A percentile compares a stretch with the other conserved stretches of the same genome.
These are phyloP conservation scores for Cylindrotheca fusiformis DNA, from an alignment of 108 stramenopile species.

Conservation along the genomic window DNA sequence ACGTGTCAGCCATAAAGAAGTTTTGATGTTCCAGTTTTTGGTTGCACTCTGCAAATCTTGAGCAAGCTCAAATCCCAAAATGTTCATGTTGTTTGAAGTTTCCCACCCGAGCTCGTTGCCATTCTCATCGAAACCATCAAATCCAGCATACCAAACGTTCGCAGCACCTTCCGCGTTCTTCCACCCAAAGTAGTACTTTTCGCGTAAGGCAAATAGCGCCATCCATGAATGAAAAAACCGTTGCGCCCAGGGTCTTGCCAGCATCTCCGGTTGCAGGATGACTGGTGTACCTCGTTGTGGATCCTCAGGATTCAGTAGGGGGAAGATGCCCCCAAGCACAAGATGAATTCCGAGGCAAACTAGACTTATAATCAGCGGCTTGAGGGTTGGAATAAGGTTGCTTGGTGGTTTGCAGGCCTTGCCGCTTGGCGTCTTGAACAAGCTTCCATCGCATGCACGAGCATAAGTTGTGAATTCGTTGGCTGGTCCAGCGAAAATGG, in stretches of 20 bases:
- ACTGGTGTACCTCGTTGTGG: constrained; percentile 73
- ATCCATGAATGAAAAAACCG: constrained; percentile 78
- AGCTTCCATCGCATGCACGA: constrained; percentile 69
- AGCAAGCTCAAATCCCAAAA: constrained; percentile 90
- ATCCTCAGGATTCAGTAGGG: constrained; percentile 74
- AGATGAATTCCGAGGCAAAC: constrained; percentile 72
- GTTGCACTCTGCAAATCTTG: constrained; percentile 78
- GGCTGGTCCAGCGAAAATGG: constrained; percentile 90
- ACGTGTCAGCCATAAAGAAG: constrained; percentile 88
- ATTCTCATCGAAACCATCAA: constrained; percentile 85
- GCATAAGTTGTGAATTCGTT: constrained; percentile 80
- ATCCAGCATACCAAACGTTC: constrained; percentile 92
- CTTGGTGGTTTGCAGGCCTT: constrained; percentile 77
- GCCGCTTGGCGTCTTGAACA: constrained; percentile 66
- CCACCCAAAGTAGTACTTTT: constrained; percentile 99
- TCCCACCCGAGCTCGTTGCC: constrained; percentile 90
- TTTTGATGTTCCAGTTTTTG: constrained; percentile 96
- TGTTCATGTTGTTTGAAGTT: constrained; percentile 88
- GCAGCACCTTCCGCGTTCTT: constrained; percentile 90
- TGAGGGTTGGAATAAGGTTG: constrained; percentile 71
- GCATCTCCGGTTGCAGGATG: constrained; percentile 56
- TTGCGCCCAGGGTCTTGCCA: constrained; percentile 56
- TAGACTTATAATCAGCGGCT: constrained; percentile 68
- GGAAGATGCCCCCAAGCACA: constrained; percentile 66
- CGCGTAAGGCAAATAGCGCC: constrained; percentile 79